phyloP scores from a whole-genome alignment of 169 alveolate species.

The Babesia caballi region DNA sequence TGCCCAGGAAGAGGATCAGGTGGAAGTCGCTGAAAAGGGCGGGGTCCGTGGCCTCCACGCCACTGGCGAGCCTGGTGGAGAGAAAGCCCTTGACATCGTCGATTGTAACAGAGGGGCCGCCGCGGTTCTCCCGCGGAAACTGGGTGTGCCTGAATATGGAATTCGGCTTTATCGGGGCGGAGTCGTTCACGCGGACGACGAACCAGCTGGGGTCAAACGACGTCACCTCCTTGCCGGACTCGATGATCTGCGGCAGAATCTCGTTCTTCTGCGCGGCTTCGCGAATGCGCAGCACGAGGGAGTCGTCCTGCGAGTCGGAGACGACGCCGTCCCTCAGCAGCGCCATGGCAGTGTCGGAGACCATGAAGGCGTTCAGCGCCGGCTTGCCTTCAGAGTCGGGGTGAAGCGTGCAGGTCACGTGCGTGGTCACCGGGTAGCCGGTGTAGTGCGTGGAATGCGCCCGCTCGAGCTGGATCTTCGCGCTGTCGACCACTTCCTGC shows the following conservation, averaged over 20 bases:
- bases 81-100: slow-evolving; percentile 5
- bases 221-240: slow-evolving; percentile 74
- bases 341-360: slow-evolving; percentile 82
- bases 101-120: slow-evolving; percentile 36
- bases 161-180: slow-evolving; percentile 78
- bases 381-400: slow-evolving; percentile 84
- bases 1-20: slow-evolving; percentile 83
- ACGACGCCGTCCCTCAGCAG: slow-evolving; percentile 68
- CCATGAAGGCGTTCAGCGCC: slow-evolving; percentile 83
- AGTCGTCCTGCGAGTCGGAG: slow-evolving; percentile 63
- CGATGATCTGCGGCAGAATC: slow-evolving; percentile 76
- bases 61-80: slow-evolving; percentile 13
- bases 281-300: slow-evolving; percentile 52
- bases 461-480: slow-evolving; percentile 63
- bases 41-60: slow-evolving; percentile 66
- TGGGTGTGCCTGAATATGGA: slow-evolving; percentile 72
- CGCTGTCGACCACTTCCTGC: slow-evolving; percentile 85
- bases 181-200: slow-evolving; percentile 78
- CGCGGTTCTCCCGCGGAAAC: slow-evolving; percentile 79
- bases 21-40: slow-evolving; percentile 82
- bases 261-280: slow-evolving; percentile 64
- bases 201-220: slow-evolving; percentile 81
- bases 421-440: slow-evolving; percentile 78
- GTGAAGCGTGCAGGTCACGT: slow-evolving; percentile 81
- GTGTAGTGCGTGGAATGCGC: slow-evolving; percentile 75